These are phyloP conservation scores for Phlebopus sp. DNA, from an alignment of 1,284 basidiomycete genomes.

Conservation along the genomic window DNA sequence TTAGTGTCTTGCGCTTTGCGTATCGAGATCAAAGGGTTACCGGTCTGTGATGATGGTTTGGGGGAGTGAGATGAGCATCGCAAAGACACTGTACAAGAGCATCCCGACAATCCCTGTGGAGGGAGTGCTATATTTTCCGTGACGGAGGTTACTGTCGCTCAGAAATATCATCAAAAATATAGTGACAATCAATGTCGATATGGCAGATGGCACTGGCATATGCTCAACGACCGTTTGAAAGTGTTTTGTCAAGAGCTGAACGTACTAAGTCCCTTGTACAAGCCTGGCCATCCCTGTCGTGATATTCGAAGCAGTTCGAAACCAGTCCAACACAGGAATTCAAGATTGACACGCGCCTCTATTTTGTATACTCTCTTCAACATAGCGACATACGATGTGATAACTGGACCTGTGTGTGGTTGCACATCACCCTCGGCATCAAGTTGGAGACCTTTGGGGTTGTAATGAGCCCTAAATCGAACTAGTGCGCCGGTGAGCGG, in stretches of 20 bases:
- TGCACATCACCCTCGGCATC: slow-evolving; percentile 75
- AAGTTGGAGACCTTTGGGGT: slow-evolving; percentile 78
- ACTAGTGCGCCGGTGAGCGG: slow-evolving; percentile 69
- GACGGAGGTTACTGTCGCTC: slow-evolving; percentile 50
- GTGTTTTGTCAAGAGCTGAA: slow-evolving; percentile 11
- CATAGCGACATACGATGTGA: slow-evolving; percentile 67
- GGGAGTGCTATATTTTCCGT: slow-evolving; percentile 69
- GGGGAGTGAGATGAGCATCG: slow-evolving; percentile 79
- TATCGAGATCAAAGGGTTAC: slow-evolving; percentile 37
- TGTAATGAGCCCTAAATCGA: slow-evolving; percentile 76
- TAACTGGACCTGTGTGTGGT: slow-evolving; percentile 70
- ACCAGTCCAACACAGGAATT: neutral
- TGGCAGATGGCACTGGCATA: slow-evolving; percentile 65
- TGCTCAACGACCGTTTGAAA: slow-evolving; percentile 11
- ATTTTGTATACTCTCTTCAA: slow-evolving; percentile 70
- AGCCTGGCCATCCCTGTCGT: slow-evolving; percentile 65
- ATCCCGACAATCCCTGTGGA: slow-evolving; percentile 65
- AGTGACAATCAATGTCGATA: slow-evolving; percentile 60
- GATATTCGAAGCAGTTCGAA: neutral
- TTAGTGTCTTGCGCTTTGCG: neutral
- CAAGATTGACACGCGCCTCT: slow-evolving; percentile 48
- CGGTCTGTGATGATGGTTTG: slow-evolving; percentile 78
- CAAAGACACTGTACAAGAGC: slow-evolving; percentile 57
- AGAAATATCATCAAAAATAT: slow-evolving; percentile 56
- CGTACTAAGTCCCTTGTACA: slow-evolving; percentile 85